A percentile compares a stretch with the other conserved stretches of the same genome.
Conservation (phyloP, 306 rosid species). For the Rosa persica region DNA sequence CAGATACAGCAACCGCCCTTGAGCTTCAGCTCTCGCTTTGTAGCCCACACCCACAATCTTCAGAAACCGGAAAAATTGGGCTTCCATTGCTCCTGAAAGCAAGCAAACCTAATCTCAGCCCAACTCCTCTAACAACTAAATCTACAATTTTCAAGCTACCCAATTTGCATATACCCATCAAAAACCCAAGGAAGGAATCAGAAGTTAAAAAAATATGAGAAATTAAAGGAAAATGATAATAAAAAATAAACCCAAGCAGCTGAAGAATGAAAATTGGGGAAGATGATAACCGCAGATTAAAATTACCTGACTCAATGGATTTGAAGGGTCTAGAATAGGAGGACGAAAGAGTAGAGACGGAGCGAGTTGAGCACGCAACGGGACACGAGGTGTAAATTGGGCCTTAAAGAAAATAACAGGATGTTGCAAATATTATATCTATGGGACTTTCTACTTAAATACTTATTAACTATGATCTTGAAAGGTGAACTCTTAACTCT, state of each 20-base stretch:
- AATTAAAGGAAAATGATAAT: neutral
- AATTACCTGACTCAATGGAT: neutral
- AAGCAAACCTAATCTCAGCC: too few relatives aligned
- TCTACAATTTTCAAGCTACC: neutral
- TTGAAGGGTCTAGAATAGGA: neutral
- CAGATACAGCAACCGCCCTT: constrained; percentile 62
- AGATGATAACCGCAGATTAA: neutral
- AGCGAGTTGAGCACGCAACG: neutral
- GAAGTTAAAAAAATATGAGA: neutral
- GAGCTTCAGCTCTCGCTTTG: constrained; percentile 88
- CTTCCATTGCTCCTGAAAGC: constrained; percentile 53
- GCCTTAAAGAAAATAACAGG: too few relatives aligned
- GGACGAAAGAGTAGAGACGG: neutral
- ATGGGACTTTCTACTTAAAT: too few relatives aligned
- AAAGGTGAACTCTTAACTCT: too few relatives aligned
- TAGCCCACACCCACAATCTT: constrained; percentile 92
- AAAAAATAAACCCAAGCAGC: neutral
- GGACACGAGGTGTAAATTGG: too few relatives aligned
- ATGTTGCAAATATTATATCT: too few relatives aligned
- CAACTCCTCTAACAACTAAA: too few relatives aligned
- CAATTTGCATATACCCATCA: neutral
- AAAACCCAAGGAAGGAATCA: neutral
- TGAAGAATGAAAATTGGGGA: neutral
- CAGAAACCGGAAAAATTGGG: constrained; percentile 69
- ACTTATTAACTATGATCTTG: too few relatives aligned